Percentiles rank a stretch among this genome's conserved stretches.
Conservation (phyloP, 2,329 filamentous ascomycete species). For the Pestalotiopsis sp. region DNA sequence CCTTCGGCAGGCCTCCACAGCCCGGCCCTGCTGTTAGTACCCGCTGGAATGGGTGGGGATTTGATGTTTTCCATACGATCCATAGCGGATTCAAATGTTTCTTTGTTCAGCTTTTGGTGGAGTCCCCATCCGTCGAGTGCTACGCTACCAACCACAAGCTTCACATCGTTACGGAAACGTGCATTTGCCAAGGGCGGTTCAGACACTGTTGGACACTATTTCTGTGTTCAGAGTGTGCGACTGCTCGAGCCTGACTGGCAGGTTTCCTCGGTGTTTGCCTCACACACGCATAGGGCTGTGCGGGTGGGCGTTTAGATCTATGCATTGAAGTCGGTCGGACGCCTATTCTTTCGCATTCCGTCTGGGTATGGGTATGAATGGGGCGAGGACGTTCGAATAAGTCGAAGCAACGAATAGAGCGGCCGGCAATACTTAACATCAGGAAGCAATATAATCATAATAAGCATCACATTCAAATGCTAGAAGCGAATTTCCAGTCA, state of each 20-base stretch:
- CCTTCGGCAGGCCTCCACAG: not conserved
- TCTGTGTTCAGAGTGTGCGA: not conserved
- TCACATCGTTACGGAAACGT: not conserved
- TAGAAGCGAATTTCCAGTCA: not conserved
- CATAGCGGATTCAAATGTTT: not conserved
- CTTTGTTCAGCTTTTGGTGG: not conserved
- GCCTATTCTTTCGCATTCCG: not conserved
- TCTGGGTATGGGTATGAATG: not conserved
- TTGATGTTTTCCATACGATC: not conserved
- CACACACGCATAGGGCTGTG: not conserved
- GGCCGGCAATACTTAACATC: not conserved
- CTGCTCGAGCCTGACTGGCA: not conserved
- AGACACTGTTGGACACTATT: not conserved
- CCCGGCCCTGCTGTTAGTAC: not conserved
- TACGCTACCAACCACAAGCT: too few species aligned
- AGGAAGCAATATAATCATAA: not conserved
- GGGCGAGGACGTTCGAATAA: not conserved
- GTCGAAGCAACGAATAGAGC: not conserved
- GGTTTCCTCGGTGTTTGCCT: not conserved
- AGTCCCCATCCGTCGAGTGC: too few species aligned
- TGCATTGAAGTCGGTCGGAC: not conserved
- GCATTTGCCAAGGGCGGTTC: slow-evolving; percentile 7
- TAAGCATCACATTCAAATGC: not conserved
- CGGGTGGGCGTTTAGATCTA: not conserved
- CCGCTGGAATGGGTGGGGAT: not conserved